Percentiles rank a stretch among this genome's conserved stretches.
Conservation (phyloP, 2,329 filamentous ascomycete species). For the Monosporascus sp. region DNA sequence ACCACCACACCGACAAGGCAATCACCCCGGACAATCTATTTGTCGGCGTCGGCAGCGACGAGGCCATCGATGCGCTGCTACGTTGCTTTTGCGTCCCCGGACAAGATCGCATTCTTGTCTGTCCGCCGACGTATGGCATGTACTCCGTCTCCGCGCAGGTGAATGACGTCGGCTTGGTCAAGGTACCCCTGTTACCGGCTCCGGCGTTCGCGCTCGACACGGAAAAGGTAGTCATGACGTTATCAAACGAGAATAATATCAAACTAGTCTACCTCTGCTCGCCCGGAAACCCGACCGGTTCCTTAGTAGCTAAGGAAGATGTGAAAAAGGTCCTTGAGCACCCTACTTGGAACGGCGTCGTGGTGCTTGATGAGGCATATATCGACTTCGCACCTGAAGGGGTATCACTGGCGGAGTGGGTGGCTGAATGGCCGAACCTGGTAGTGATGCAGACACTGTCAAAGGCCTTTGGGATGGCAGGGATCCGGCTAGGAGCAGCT, state of each 20-base stretch:
- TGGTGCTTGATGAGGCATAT: constrained; percentile 93
- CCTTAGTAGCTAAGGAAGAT: constrained; percentile 69
- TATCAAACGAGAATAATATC: constrained; percentile 58
- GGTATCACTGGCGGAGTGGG: constrained; percentile 84
- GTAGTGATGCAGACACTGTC: constrained; percentile 98
- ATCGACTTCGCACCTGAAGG: constrained; percentile 81
- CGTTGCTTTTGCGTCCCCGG: constrained; percentile 89
- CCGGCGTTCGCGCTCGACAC: constrained; percentile 72
- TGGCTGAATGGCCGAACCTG: constrained; percentile 86
- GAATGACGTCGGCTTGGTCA: constrained; percentile 83
- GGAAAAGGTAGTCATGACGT: constrained; percentile 57
- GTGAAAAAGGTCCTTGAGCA: constrained; percentile 71
- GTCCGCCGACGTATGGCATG: constrained; percentile 98
- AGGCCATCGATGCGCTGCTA: constrained; percentile 91
- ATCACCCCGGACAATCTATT: constrained; percentile 82
- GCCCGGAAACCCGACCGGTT: constrained; percentile 89
- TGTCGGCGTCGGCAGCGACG: constrained; percentile 91
- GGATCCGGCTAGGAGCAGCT: constrained; percentile 82
- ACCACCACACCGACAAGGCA: constrained; percentile 67
- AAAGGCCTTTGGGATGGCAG: constrained; percentile 93
- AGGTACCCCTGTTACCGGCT: constrained; percentile 71
- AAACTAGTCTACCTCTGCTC: constrained; percentile 93
- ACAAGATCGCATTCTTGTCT: constrained; percentile 85
- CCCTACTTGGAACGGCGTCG: constrained; percentile 89
- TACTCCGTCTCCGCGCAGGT: constrained; percentile 91